Base-by-base conservation (phyloP, 139 green algal genomes). In the Micromonas pusilla region DNA sequence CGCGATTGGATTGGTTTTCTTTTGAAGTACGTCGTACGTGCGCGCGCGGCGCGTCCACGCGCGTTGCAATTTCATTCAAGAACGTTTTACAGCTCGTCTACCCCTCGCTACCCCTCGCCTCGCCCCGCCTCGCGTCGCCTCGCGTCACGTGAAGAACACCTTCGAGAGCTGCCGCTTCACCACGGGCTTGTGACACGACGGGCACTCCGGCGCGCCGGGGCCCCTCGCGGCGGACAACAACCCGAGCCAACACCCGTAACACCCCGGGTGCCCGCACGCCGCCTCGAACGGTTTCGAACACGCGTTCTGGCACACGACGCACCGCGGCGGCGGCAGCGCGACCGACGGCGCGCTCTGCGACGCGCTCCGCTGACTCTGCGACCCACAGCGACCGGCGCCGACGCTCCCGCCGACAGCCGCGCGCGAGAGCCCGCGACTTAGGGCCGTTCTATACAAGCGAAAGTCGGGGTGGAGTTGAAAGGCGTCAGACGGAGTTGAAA, bases 151-250 rank as follows among this genome's bases (percentile, higher is more conserved):
- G 45, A 72, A 72, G 65, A 72, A 72, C 33, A 52, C 38, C 28
- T 72, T 72, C 28, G 13, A 13, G 3, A 72, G 65, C 13, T 72
- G 65, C 3, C 65, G 65, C 65, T 72, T 72, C 26, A 72, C n/a
- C 26, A 72, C 65, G 26, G 32, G 26, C 26, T n/a, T 33, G 4
- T 23, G 13, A 33, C 65, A 72, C 65, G 65, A 72, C 13, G 65
- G 65, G 38, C 65, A 72, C 26, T 20, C 9, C 45, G n/a, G 45
- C 45, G 45, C 16, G 3, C 26, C 65, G n/a, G 26, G 28, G 26
- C n/a, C 65, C 65, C 2, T 39, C 13, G 2, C 26, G 65, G 23
- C 33, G 23, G 65, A 72, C n/a, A n/a, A 13, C 26, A 38, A 3
- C 28, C 3, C 65, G 28, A 72, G 65, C 65, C 65, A 72, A 16